A percentile compares a stretch with the other conserved stretches of the same genome.
These are phyloP conservation scores for Saccharomyces paradoxus DNA, from an alignment of 805 yeast genomes.

Conservation along the genomic window DNA sequence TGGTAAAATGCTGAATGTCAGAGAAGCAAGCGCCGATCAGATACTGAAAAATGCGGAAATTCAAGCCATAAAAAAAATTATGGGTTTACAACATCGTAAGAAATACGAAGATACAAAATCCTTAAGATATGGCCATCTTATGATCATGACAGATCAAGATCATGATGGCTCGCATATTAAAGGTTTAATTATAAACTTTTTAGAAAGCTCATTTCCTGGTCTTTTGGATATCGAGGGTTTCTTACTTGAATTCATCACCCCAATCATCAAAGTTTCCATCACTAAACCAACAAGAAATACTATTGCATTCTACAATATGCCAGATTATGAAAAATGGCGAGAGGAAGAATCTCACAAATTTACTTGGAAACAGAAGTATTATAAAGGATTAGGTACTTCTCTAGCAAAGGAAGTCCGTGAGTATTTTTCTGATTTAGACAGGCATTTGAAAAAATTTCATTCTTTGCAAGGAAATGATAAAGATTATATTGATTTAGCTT, in stretches of 20 bases:
- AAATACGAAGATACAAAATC: conserved; percentile 63
- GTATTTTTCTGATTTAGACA: conserved; percentile 77
- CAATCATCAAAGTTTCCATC: conserved; percentile 85
- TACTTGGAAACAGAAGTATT: conserved; percentile 89
- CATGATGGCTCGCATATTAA: conserved; percentile 98
- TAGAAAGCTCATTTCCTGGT: conserved; percentile 93
- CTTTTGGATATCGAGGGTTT: conserved; percentile 84
- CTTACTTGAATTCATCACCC: conserved; percentile 88
- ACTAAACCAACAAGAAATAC: conserved; percentile 51
- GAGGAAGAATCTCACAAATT: conserved; percentile 65
- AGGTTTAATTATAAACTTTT: conserved; percentile 86
- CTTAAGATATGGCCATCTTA: conserved; percentile 87
- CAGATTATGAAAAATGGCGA: conserved; percentile 92
- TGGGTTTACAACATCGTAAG: conserved; percentile 91
- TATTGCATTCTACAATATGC: conserved; percentile 84
- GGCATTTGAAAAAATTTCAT: conserved; percentile 79
- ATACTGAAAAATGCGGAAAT: conserved; percentile 88
- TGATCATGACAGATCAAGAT: conserved; percentile 99
- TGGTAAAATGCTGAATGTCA: conserved; percentile 89
- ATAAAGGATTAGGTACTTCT: conserved; percentile 98
- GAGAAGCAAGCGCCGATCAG: conserved; percentile 96
- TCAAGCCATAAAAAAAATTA: conserved; percentile 88
- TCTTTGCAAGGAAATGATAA: conserved; percentile 72
- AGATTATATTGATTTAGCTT: conserved; percentile 78
- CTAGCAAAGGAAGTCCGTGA: conserved; percentile 73